A percentile compares a stretch with the other conserved stretches of the same genome.
Conservation (phyloP, 768 basidiomycete species). For the Collybia sp. region DNA sequence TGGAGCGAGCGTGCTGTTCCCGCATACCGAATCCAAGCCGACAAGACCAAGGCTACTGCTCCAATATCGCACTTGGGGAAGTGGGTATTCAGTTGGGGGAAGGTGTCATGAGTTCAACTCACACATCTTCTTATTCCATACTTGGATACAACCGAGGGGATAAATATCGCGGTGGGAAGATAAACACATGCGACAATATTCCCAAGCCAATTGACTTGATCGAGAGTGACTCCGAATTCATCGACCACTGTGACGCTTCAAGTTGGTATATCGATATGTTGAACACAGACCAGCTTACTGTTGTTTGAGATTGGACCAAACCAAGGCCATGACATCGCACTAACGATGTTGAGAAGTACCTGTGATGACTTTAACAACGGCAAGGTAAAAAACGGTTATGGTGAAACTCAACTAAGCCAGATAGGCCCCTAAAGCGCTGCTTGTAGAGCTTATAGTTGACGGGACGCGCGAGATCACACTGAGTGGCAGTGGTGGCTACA, state of each 20-base stretch:
- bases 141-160: slow-evolving; percentile 53
- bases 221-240: slow-evolving; percentile 65
- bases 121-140: slow-evolving; percentile 65
- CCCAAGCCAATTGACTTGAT: slow-evolving; percentile 78
- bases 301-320: slow-evolving; percentile 79
- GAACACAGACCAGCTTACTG: slow-evolving; percentile 31
- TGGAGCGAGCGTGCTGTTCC: slow-evolving; percentile 57
- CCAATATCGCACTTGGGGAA: slow-evolving; percentile 56
- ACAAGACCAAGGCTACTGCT: slow-evolving; percentile 45
- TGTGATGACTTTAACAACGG: slow-evolving; percentile 15
- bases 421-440: slow-evolving; percentile 59
- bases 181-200: slow-evolving; percentile 62
- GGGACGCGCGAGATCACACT: too few relatives aligned
- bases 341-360: slow-evolving; percentile 58
- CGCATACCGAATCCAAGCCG: slow-evolving; percentile 76
- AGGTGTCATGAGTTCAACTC: slow-evolving; percentile 17
- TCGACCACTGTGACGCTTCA: slow-evolving; percentile 37
- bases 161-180: slow-evolving; percentile 53
- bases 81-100: neutral
- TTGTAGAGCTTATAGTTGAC: slow-evolving; percentile 61
- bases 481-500: too few relatives aligned
- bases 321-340: slow-evolving; percentile 74
- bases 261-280: neutral
- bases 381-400: neutral
- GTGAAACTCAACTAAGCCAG: slow-evolving; percentile 48